Evolutionary conservation across 2,329 filamentous ascomycete species (phyloP).

Genomic region (Neonectria sp.): DNA sequence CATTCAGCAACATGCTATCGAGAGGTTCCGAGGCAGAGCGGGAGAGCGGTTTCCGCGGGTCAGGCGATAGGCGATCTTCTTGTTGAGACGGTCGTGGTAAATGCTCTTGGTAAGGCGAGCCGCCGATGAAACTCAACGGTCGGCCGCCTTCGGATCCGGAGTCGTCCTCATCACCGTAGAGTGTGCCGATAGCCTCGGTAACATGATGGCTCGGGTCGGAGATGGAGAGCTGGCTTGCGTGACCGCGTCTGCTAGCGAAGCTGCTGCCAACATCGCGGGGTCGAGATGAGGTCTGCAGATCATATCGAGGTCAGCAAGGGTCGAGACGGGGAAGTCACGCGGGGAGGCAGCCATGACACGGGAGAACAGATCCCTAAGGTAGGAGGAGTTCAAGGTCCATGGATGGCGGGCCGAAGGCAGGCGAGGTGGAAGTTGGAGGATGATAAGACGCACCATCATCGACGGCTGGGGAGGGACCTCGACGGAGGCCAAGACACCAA

Average conservation of each 20-base stretch:
- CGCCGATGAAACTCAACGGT: slow-evolving; percentile 81
- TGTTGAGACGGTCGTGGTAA: slow-evolving; percentile 54
- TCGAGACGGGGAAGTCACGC: slow-evolving; percentile 33
- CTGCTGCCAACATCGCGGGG: slow-evolving; percentile 70
- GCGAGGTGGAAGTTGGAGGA: slow-evolving; percentile 25
- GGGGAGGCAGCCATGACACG: slow-evolving; percentile 23
- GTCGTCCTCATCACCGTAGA: slow-evolving; percentile 86
- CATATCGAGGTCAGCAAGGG: slow-evolving; percentile 42
- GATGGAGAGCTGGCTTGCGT: slow-evolving; percentile 74
- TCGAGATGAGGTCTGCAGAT: slow-evolving; percentile 69
- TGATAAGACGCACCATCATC: slow-evolving; percentile 65
- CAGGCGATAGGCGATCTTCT: slow-evolving; percentile 52
- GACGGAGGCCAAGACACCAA: slow-evolving; percentile 54
- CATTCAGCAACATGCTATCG: slow-evolving; percentile 47
- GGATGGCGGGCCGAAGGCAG: slow-evolving; percentile 16
- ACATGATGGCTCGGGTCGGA: slow-evolving; percentile 95
- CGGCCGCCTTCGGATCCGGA: slow-evolving; percentile 69
- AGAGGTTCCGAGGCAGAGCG: slow-evolving; percentile 64
- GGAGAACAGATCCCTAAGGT: not conserved
- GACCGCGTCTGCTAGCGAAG: slow-evolving; percentile 72
- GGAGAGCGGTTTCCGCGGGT: slow-evolving; percentile 58
- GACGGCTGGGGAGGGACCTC: slow-evolving; percentile 57
- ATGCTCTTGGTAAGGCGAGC: slow-evolving; percentile 68
- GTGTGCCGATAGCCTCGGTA: slow-evolving; percentile 91
- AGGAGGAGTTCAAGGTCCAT: slow-evolving; percentile 1